These are phyloP conservation scores for Alternaria triticimaculans DNA, from an alignment of 2,329 filamentous ascomycete species.

Conservation along the genomic window DNA sequence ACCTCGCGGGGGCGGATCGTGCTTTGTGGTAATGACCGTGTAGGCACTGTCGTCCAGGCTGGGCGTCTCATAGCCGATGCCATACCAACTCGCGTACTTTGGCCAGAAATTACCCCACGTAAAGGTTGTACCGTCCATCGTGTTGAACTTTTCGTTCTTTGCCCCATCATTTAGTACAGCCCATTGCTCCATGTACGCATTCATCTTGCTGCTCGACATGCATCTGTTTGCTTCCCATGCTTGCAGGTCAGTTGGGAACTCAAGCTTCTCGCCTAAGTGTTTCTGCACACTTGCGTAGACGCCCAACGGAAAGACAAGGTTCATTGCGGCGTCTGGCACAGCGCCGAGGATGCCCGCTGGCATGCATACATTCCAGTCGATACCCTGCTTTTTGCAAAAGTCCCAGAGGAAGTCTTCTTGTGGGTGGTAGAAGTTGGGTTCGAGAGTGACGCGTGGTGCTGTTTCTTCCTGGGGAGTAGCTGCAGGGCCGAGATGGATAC, in stretches of 20 bases:
- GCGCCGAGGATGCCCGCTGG: constrained; percentile 59
- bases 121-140: constrained; percentile 54
- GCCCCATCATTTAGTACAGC: constrained; percentile 52
- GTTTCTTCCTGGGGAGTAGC: constrained; percentile 55
- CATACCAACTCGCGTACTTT: constrained; percentile 55
- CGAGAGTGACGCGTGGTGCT: constrained; percentile 52
- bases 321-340: constrained; percentile 59
- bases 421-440: constrained; percentile 63
- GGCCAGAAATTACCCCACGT: constrained; percentile 59
- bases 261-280: constrained; percentile 50
- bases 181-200: constrained; percentile 61
- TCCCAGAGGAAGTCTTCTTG: constrained; percentile 59
- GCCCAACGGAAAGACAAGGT: constrained; percentile 56
- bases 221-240: constrained; percentile 55
- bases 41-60: constrained; percentile 18
- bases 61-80: constrained; percentile 47
- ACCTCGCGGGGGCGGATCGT: constrained; percentile 40
- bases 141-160: constrained; percentile 59
- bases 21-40: constrained; percentile 24
- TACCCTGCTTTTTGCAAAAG: constrained; percentile 50
- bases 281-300: constrained; percentile 59
- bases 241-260: constrained; percentile 53
- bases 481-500: constrained; percentile 55
- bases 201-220: constrained; percentile 56
- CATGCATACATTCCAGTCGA: constrained; percentile 56